Conservation (phyloP, 371 early-diverging fungal species). For the Mortierella sp. region DNA sequence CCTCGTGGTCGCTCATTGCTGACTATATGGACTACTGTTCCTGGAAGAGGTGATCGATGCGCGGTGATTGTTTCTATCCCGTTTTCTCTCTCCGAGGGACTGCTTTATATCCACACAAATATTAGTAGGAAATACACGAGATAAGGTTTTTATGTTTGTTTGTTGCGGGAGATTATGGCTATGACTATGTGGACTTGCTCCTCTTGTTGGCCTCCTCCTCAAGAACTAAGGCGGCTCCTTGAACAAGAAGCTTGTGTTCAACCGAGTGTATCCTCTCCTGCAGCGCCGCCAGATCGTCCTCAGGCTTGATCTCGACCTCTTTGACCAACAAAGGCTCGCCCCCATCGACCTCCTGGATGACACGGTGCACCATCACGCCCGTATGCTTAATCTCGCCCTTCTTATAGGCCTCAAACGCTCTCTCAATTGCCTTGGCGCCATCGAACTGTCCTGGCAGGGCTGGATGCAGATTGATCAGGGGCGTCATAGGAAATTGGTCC, state of each 20-base stretch:
- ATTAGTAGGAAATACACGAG: background rate
- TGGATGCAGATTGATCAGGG: conserved; percentile 95
- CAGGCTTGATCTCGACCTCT: conserved; percentile 78
- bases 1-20: conserved; percentile 32
- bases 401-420: conserved; percentile 88
- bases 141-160: background rate
- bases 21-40: background rate
- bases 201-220: conserved; percentile 22
- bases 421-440: conserved; percentile 94
- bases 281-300: conserved; percentile 83
- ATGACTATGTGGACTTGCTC: conserved; percentile 3
- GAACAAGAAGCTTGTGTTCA: conserved; percentile 90
- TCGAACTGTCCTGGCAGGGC: conserved; percentile 96
- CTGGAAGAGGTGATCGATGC: too few species aligned
- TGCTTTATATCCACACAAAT: background rate
- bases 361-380: conserved; percentile 97
- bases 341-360: conserved; percentile 94
- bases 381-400: conserved; percentile 82
- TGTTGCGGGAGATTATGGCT: background rate
- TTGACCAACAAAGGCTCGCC: conserved; percentile 88
- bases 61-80: too few species aligned
- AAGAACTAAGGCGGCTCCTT: conserved; percentile 56
- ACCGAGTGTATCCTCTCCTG: conserved; percentile 88
- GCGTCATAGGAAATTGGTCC: conserved; percentile 68
- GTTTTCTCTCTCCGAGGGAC: background rate